Base-by-base conservation (phyloP, 768 basidiomycete species). In the Russula abietina region DNA sequence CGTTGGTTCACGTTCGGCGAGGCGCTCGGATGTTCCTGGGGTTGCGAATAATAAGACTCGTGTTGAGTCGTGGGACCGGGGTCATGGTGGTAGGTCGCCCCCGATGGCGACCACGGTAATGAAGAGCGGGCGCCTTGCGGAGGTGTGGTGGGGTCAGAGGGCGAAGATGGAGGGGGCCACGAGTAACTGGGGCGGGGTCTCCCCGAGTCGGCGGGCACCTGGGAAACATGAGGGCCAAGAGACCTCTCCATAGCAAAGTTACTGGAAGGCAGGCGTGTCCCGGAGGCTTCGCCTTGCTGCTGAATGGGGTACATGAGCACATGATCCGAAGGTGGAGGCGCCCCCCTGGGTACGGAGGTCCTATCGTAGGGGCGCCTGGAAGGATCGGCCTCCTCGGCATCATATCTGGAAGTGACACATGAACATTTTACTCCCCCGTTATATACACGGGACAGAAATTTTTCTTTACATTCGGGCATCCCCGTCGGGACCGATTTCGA, bases 401-500 rank as follows among this genome's bases (percentile, higher is more conserved):
- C 67, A 36, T 67, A 67, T 66, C 67, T 67, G 38, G 49, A 12
- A 52, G 33, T 8, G 49, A 26, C 50, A 66, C 65, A 63, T 62
- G 54, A 53, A 43, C 61, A 49, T 8, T 32, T 39, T 60, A 55
- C 19, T n/a, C 33, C 38, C 38, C 24, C n/a, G 39, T 55, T 22
- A 41, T 43, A 57, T 19, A 55, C 12, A 24, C 19, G 48, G 41
- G 43, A 58, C 38, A 58, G 51, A 52, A 59, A 50, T 9, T 26
- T 55, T 36, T 32, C 30, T 84, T 72, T 73, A 88, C 86, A 84
- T 81, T 56, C 89, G 82, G 61, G 84, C 77, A 26, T 81, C 81
- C 19, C 88, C 85, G 67, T 91, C 88, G 4, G 83, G 79, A 11
- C 86, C 87, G 39, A 84, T 78, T 66, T 91, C 89, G 33, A 91